Conservation (phyloP, 495 filamentous ascomycete genomes). For the Beverwykella pulmonaria region DNA sequence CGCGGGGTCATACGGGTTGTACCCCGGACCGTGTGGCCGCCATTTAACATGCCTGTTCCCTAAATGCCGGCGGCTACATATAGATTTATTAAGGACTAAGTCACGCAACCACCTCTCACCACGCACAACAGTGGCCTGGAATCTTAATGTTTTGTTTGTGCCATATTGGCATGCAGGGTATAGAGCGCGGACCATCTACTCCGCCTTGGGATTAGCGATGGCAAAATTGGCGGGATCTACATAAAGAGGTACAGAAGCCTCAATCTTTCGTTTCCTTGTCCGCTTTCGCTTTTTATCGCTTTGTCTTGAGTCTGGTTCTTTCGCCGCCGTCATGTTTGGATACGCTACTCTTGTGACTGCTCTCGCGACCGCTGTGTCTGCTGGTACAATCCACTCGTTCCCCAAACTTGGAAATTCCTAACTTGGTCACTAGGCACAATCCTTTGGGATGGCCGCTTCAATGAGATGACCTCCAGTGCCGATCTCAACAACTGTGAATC, state of each 20-base stretch:
- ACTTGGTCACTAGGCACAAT: conserved; percentile 44
- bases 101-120: conserved; percentile 24
- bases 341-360: conserved; percentile 24
- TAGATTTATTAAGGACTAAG: conserved; percentile 35
- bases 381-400: neutral
- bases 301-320: neutral
- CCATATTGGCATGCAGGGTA: conserved; percentile 13
- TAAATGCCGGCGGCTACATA: conserved; percentile 35
- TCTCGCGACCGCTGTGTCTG: conserved; percentile 29
- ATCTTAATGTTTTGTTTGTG: conserved; percentile 12
- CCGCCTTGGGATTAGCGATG: conserved; percentile 2
- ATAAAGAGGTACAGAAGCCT: conserved; percentile 1
- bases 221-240: neutral
- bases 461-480: conserved; percentile 53
- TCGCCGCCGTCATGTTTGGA: conserved; percentile 25
- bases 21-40: conserved; percentile 34
- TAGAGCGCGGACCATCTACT: conserved; percentile 7
- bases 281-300: neutral
- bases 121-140: conserved; percentile 5
- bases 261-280: neutral
- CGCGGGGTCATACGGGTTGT: conserved; percentile 2
- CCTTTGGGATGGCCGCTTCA: conserved; percentile 66
- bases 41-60: conserved; percentile 21
- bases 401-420: neutral
- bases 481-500: conserved; percentile 54